phyloP scores from a whole-genome alignment of 805 yeast species.

The Barnettozyma vustinii region DNA sequence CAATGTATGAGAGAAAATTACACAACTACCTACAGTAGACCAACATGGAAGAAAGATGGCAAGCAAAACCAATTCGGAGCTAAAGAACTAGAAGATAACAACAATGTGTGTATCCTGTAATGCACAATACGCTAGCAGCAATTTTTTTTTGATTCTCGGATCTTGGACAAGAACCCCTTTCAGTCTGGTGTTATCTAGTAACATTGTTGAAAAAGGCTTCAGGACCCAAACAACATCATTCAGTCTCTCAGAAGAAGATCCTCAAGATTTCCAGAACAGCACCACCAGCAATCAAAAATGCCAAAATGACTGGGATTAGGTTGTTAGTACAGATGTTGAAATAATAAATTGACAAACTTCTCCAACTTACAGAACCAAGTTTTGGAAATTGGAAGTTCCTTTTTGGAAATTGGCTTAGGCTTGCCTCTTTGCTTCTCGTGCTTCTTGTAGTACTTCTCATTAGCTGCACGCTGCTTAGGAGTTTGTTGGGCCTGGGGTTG shows the following conservation, averaged over 20 bases:
- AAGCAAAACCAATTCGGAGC: background rate
- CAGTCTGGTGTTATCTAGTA: background rate
- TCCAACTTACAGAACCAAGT: conserved; percentile 56
- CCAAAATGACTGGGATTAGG: conserved; percentile 33
- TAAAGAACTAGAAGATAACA: background rate
- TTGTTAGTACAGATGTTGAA: conserved; percentile 13
- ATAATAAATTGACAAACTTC: background rate
- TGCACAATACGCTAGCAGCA: background rate
- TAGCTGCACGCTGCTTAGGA: conserved; percentile 84
- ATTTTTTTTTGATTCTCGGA: background rate
- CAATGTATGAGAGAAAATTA: background rate
- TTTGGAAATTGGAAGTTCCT: conserved; percentile 50
- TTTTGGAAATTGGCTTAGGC: conserved; percentile 41
- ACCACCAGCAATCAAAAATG: conserved; percentile 76
- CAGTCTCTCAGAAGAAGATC: conserved; percentile 37
- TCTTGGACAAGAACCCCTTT: background rate
- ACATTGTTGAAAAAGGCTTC: background rate
- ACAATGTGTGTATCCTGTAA: background rate
- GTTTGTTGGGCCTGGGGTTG: conserved; percentile 62
- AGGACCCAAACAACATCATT: background rate
- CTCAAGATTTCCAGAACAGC: conserved; percentile 68
- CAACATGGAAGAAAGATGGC: background rate
- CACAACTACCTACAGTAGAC: background rate
- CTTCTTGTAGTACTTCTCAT: conserved; percentile 71
- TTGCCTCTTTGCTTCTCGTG: conserved; percentile 74